Base-by-base conservation (phyloP, 768 basidiomycete species). In the Nidularia pulvinata region DNA sequence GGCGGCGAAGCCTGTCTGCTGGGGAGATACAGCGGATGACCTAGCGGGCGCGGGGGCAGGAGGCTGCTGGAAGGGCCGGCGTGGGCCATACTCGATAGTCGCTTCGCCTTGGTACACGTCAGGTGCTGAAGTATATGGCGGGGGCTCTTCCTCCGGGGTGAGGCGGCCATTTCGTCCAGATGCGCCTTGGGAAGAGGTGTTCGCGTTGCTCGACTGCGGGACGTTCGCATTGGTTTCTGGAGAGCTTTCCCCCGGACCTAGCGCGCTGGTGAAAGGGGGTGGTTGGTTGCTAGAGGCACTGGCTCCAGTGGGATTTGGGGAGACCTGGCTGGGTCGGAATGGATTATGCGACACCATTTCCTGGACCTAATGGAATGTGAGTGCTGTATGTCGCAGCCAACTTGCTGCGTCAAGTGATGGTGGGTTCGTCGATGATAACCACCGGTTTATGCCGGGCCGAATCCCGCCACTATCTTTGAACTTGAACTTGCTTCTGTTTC, bases 51-150 rank as follows among this genome's bases (percentile, higher is more conserved):
- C 25, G 58, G 51, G 37, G 60, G 42, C 22, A 49, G 68, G 75
- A 0, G 76, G 60, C 7, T 59, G 71, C 60, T 87, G 85, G 59
- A 87, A 90, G 0, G 89, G 86, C 10, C 87, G 61, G 4, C 68
- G 51, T 0, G 89, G 89, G 0, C 90, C 89, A 16, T 78, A 68
- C 51, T 88, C 82, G 2, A 91, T 55, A 0, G 86, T 83, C 1
- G 74, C 68, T 62, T 92, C 90, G 11, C 88, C 90, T 2, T 78
- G 70, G 45, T 65, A 58, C 14, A 72, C 46, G 46, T 85, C 77
- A 3, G 89, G 79, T 1, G 75, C 57, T 0, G 81, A 70, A 0
- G 88, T 88, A 60, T 91, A 92, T 0, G 89, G 83, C 0, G 90
- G 90, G 1, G 89, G 89, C 16, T 85, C 84, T n/a, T 85, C 85